These are phyloP conservation scores for Pichia sp. DNA, from an alignment of 1,139 yeast species.

Conservation along the genomic window DNA sequence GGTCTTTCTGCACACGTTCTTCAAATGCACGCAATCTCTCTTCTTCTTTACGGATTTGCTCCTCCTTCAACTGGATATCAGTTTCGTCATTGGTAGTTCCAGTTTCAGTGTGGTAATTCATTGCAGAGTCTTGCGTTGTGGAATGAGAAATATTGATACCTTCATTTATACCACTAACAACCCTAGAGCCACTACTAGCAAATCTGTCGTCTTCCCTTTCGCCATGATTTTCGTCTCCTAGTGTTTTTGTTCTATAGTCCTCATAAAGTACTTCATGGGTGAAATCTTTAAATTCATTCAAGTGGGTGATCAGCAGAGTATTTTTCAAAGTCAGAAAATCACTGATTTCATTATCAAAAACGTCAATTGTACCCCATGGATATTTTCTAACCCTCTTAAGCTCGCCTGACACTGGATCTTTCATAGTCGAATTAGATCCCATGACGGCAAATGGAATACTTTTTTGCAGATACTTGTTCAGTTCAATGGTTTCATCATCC, in stretches of 20 bases:
- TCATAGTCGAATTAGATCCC: conserved; percentile 54
- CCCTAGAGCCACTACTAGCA: neutral
- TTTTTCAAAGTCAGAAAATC: conserved; percentile 82
- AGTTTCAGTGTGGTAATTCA: neutral
- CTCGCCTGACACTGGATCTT: conserved; percentile 52
- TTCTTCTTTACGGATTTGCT: conserved; percentile 72
- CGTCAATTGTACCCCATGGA: conserved; percentile 91
- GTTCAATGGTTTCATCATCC: conserved; percentile 71
- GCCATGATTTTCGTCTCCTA: conserved; percentile 14
- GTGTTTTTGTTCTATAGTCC: conserved; percentile 76
- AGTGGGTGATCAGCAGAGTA: conserved; percentile 82
- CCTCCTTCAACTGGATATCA: conserved; percentile 51
- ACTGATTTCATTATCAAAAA: conserved; percentile 71
- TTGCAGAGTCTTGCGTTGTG: conserved; percentile 1
- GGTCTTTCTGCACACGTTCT: conserved; percentile 84
- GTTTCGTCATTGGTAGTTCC: conserved; percentile 9
- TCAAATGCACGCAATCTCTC: conserved; percentile 73
- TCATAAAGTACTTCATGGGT: conserved; percentile 92
- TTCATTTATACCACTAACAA: neutral
- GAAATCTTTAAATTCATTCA: conserved; percentile 86
- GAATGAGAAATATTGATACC: conserved; percentile 3
- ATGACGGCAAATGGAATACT: conserved; percentile 85
- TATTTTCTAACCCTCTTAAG: conserved; percentile 73
- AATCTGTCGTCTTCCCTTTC: neutral
- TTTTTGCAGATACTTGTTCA: conserved; percentile 66